These are phyloP conservation scores for Lepiota venenata DNA, from an alignment of 768 basidiomycete species.

Conservation along the genomic window DNA sequence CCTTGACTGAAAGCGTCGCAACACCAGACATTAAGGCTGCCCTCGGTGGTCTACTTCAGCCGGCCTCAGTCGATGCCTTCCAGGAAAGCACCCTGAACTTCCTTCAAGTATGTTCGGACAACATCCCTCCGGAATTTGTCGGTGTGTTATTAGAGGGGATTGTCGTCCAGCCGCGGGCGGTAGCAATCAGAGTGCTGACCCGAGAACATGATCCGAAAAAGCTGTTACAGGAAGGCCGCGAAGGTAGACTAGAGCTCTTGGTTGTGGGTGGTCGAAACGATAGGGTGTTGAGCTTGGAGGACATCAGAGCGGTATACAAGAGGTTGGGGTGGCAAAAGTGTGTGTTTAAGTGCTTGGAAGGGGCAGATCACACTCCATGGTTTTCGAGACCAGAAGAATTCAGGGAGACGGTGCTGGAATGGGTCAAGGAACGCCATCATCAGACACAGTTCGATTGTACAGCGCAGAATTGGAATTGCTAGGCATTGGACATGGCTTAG, in stretches of 20 bases:
- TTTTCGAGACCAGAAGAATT: conserved; percentile 20
- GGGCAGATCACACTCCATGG: conserved; percentile 29
- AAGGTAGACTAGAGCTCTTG: conserved; percentile 22
- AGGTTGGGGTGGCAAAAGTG: conserved; percentile 22
- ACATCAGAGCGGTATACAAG: conserved; percentile 17
- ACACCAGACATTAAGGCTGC: conserved; percentile 16
- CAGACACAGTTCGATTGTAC: no score
- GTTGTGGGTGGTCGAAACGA: conserved; percentile 24
- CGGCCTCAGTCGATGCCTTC: conserved; percentile 20
- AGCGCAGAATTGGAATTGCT: no score
- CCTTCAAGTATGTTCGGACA: conserved; percentile 14
- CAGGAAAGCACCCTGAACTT: conserved; percentile 20
- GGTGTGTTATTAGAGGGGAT: conserved; percentile 21
- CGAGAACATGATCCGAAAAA: conserved; percentile 22
- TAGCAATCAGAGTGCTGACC: conserved; percentile 17
- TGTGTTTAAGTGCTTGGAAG: conserved; percentile 18
- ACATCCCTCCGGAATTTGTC: conserved; percentile 15
- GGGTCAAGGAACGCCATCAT: conserved; percentile 13
- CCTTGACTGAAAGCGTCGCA: conserved; percentile 17
- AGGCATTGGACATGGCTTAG: no score
- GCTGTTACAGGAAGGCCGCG: conserved; percentile 22
- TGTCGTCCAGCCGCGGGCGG: conserved; percentile 22
- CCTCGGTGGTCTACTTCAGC: conserved; percentile 17
- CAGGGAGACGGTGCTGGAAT: conserved; percentile 19
- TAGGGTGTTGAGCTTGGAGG: conserved; percentile 19